Percentiles rank a stretch among this genome's conserved stretches.
Conservation (phyloP, 2,329 filamentous ascomycete genomes). For the Pseudogymnoascus sp. region DNA sequence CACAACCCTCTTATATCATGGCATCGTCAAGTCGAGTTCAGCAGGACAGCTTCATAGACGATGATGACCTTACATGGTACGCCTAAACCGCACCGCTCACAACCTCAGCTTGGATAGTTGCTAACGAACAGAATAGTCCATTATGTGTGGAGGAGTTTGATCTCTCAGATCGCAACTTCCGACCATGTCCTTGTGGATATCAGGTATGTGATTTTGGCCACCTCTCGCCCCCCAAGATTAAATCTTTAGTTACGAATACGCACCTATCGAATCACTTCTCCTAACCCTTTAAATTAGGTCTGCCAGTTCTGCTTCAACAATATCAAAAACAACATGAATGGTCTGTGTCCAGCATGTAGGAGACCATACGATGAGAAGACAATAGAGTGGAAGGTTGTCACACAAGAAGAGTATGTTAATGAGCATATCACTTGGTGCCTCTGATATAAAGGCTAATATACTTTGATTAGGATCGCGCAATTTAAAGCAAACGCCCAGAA, state of each 20-base stretch:
- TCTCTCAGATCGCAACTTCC: slow-evolving; percentile 93
- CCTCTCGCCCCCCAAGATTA: background rate
- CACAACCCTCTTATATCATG: slow-evolving; percentile 9
- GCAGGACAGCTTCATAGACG: slow-evolving; percentile 64
- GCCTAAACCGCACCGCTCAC: slow-evolving; percentile 23
- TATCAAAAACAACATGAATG: slow-evolving; percentile 96
- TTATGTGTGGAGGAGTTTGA: slow-evolving; percentile 99
- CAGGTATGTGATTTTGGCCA: slow-evolving; percentile 55
- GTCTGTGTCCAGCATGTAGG: slow-evolving; percentile 93
- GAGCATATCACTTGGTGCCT: background rate
- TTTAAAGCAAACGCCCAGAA: slow-evolving; percentile 75
- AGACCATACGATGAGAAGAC: slow-evolving; percentile 94
- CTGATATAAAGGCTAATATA: slow-evolving; percentile 13
- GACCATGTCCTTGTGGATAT: slow-evolving; percentile 94
- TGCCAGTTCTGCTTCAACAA: slow-evolving; percentile 99
- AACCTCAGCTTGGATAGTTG: slow-evolving; percentile 3
- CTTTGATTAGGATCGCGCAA: slow-evolving; percentile 54
- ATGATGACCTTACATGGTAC: slow-evolving; percentile 64
- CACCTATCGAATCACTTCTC: background rate
- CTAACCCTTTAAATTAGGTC: slow-evolving; percentile 50
- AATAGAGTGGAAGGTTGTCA: slow-evolving; percentile 94
- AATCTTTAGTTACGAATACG: background rate
- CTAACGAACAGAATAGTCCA: slow-evolving; percentile 54
- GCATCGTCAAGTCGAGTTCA: slow-evolving; percentile 26
- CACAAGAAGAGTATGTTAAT: slow-evolving; percentile 76